phyloP scores from a whole-genome alignment of 176 grass and related monocot genomes.

The Aegilops tauschii region DNA sequence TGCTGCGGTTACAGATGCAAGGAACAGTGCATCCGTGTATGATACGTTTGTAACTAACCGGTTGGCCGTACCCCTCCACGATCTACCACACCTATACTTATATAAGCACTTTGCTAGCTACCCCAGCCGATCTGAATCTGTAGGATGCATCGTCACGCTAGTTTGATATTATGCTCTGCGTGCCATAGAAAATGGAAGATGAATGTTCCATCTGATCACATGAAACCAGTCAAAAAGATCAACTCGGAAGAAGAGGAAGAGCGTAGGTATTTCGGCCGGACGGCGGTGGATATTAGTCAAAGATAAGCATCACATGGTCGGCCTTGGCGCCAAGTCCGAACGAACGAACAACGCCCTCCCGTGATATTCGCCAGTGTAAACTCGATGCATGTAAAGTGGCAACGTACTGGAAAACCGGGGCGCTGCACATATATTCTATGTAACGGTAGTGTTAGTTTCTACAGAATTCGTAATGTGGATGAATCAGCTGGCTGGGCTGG shows the following conservation, averaged over 20 bases:
- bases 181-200: not conserved
- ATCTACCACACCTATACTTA: not conserved
- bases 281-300: slow-evolving; percentile 21
- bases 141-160: not conserved
- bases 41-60: slow-evolving; percentile 7
- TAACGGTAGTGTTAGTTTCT: too few relatives aligned
- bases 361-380: not conserved
- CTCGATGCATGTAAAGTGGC: not conserved
- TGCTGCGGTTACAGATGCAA: slow-evolving; percentile 2
- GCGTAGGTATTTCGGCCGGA: not conserved
- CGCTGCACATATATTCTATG: not conserved
- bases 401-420: not conserved
- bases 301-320: slow-evolving; percentile 37
- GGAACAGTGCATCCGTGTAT: not conserved
- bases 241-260: not conserved
- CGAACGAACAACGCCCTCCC: not conserved
- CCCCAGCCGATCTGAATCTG: slow-evolving; percentile 22
- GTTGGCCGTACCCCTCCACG: slow-evolving; percentile 18
- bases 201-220: slow-evolving; percentile 1
- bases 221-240: not conserved
- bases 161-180: not conserved
- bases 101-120: not conserved
- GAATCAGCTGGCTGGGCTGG: not conserved
- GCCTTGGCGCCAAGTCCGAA: not conserved
- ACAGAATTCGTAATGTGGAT: not conserved